Evolutionary conservation across 371 early-diverging fungal species (phyloP).

Genomic region (Nosema muscidifuracis): DNA sequence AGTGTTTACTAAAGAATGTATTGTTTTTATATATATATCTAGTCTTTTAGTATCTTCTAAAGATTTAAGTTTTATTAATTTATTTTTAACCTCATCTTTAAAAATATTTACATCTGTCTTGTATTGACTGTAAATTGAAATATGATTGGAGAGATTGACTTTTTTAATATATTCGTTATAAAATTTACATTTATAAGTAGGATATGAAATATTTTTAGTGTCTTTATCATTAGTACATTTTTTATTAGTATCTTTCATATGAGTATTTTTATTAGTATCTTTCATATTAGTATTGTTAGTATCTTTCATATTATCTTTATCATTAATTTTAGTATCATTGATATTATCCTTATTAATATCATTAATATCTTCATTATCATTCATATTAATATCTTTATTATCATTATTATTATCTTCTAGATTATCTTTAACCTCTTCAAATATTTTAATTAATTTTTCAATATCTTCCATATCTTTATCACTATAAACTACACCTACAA

Average conservation of each 20-base stretch:
- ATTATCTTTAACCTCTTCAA: slow-evolving; percentile 22
- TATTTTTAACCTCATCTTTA: slow-evolving; percentile 24
- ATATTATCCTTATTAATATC: not conserved
- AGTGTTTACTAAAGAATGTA: not conserved
- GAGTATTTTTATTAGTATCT: too few relatives aligned
- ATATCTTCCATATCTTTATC: slow-evolving; percentile 43
- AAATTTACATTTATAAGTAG: not conserved
- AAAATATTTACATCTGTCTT: not conserved
- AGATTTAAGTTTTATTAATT: slow-evolving; percentile 43
- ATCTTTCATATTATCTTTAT: not conserved
- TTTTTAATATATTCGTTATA: slow-evolving; percentile 7
- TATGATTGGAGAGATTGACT: not conserved
- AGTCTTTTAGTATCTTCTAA: slow-evolving; percentile 36
- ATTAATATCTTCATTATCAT: too few relatives aligned
- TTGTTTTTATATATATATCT: not conserved
- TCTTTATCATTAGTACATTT: too few relatives aligned
- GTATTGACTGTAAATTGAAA: not conserved
- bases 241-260: too few relatives aligned
- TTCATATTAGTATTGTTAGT: too few relatives aligned
- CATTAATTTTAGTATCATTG: not conserved
- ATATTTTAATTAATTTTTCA: slow-evolving; percentile 17
- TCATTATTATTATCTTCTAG: not conserved
- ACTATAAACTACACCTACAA: slow-evolving; percentile 54
- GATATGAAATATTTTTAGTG: not conserved
- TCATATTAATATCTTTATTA: not conserved